A percentile compares a stretch with the other conserved stretches of the same genome.
Evolutionary conservation across 768 basidiomycete species (phyloP).

Genomic region (Scleroderma bovista): DNA sequence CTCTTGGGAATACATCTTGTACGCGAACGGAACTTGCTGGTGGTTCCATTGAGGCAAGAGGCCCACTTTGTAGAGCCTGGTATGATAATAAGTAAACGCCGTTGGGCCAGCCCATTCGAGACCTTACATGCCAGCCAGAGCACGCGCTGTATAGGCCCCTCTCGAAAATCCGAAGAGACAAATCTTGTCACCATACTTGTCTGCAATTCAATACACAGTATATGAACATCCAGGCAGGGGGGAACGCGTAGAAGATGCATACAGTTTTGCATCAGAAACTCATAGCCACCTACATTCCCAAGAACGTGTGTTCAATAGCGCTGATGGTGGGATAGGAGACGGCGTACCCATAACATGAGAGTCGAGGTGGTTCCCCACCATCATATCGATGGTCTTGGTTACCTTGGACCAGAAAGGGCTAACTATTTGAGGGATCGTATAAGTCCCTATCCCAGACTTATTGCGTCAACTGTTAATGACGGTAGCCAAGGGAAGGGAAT

Average conservation of each 20-base stretch:
- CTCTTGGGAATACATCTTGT: slow-evolving; percentile 55
- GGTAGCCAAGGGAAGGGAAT: not conserved
- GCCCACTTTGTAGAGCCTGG: slow-evolving; percentile 61
- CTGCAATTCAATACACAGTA: slow-evolving; percentile 24
- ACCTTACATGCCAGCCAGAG: slow-evolving; percentile 62
- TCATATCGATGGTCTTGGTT: slow-evolving; percentile 51
- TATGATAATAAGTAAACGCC: not conserved
- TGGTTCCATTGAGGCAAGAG: slow-evolving; percentile 64
- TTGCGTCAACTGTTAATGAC: not conserved
- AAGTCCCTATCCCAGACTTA: slow-evolving; percentile 74
- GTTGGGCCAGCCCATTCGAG: slow-evolving; percentile 7
- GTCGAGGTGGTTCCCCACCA: slow-evolving; percentile 56
- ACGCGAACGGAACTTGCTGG: slow-evolving; percentile 74
- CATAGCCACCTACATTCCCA: slow-evolving; percentile 51
- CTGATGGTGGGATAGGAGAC: not conserved
- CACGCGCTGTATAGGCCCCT: slow-evolving; percentile 70
- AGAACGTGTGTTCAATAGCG: not conserved
- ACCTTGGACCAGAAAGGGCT: slow-evolving; percentile 53
- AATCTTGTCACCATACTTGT: slow-evolving; percentile 67
- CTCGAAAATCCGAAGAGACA: slow-evolving; percentile 79
- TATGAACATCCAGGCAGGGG: not conserved
- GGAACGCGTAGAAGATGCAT: slow-evolving; percentile 11
- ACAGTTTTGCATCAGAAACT: slow-evolving; percentile 78
- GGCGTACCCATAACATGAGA: slow-evolving; percentile 66
- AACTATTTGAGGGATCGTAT: slow-evolving; percentile 56